Base-by-base conservation (phyloP, 371 early-diverging fungal genomes). In the Encephalitozoon cuniculi region DNA sequence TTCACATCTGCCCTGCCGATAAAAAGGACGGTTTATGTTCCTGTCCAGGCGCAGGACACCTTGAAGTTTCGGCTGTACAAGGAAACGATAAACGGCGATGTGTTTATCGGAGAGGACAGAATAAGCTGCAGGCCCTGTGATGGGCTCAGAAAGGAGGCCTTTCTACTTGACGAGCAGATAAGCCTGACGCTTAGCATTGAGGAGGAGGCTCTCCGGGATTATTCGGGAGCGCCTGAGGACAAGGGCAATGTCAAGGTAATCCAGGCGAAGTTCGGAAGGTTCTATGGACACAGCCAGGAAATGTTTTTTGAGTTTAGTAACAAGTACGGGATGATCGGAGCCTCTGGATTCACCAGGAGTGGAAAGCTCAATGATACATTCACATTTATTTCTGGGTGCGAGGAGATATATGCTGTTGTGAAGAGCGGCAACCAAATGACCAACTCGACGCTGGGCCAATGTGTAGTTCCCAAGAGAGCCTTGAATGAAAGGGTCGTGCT, bases 31-130 rank as follows among this genome's bases (percentile, higher is more conserved):
- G 39, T 74, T 9, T 46, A 75, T 63, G 67, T 80, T 44, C 83
- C 81, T 66, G 54, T 81, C 0, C 49, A 68, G 30, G 12, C 64
- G 8, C 52, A 76, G 8, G 68, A 68, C 8, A 39, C 25, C 41
- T 41, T 80, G n/a, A 41, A 18, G 28, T 72, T 76, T 44, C 46
- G 64, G 55, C 40, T 83, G 1, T 83, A 75, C 49, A 81, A 76
- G 51, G 82, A 82, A 39, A 73, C 64, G 28, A 28, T 49, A 11
- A 82, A 74, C 26, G 83, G 77, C 6, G 81, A 81, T 64, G 46
- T 69, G 9, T 74, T 83, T 51, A 53, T 80, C 30, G 71, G 70
- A 40, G 83, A 79, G 52, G 76, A 76, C 39, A 26, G 21, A 18
- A 46, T 77, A 26, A 37, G 44, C 15, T 70, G 68, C 1, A 54